Conservation (phyloP, 2,329 filamentous ascomycete genomes). For the Penicillium sp. region DNA sequence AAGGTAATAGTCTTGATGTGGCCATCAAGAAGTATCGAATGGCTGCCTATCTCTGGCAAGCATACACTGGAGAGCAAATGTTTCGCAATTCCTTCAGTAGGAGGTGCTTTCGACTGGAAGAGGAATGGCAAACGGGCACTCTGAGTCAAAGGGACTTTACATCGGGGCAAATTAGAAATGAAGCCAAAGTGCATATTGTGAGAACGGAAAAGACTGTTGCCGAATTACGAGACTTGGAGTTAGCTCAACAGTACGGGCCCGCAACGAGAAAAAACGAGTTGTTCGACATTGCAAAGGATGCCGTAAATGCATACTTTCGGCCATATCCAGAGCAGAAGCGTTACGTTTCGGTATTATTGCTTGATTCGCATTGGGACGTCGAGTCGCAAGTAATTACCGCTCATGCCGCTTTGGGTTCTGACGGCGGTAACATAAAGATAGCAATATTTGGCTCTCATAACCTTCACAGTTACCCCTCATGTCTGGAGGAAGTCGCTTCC, state of each 20-base stretch:
- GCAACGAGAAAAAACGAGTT: slow-evolving; percentile 69
- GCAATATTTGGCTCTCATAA: slow-evolving; percentile 91
- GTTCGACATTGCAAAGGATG: slow-evolving; percentile 71
- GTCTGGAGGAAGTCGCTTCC: slow-evolving; percentile 82
- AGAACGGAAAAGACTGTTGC: slow-evolving; percentile 77
- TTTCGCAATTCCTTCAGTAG: slow-evolving; percentile 80
- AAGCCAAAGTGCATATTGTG: slow-evolving; percentile 85
- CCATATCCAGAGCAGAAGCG: slow-evolving; percentile 72
- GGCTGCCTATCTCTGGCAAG: slow-evolving; percentile 95
- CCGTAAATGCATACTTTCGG: slow-evolving; percentile 73
- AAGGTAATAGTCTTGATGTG: slow-evolving; percentile 75
- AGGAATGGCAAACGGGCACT: slow-evolving; percentile 87
- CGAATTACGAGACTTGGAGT: slow-evolving; percentile 73
- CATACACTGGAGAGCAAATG: slow-evolving; percentile 97
- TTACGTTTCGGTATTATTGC: slow-evolving; percentile 79
- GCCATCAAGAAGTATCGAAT: slow-evolving; percentile 90
- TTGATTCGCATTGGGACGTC: slow-evolving; percentile 87
- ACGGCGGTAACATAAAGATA: slow-evolving; percentile 68
- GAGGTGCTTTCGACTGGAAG: slow-evolving; percentile 84
- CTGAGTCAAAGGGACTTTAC: slow-evolving; percentile 71
- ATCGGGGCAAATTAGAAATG: slow-evolving; percentile 73
- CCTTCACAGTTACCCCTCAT: slow-evolving; percentile 84
- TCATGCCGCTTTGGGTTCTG: slow-evolving; percentile 80
- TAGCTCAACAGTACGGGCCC: slow-evolving; percentile 70
- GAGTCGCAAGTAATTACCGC: slow-evolving; percentile 65